Percentiles rank a stretch among this genome's conserved stretches.
These are phyloP conservation scores for Wickerhamiella nectarea DNA, from an alignment of 805 yeast species.

Conservation along the genomic window DNA sequence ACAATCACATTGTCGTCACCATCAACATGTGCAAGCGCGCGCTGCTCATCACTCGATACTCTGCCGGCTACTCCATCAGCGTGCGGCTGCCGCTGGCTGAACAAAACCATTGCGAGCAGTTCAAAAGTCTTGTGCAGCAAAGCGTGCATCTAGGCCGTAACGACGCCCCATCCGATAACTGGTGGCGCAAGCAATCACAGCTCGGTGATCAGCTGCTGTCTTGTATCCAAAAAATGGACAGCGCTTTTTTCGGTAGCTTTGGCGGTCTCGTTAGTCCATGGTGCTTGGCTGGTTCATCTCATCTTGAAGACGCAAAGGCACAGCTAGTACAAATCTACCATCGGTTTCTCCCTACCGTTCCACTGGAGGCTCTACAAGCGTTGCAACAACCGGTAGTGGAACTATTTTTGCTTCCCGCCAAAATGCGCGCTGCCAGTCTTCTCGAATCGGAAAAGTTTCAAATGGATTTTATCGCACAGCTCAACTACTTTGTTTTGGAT, in stretches of 20 bases:
- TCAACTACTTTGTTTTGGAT: slow-evolving; percentile 50
- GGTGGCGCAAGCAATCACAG: slow-evolving; percentile 5
- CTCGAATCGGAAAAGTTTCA: slow-evolving; percentile 23
- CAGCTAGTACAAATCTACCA: background rate
- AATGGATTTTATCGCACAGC: slow-evolving; percentile 42
- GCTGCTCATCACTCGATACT: background rate
- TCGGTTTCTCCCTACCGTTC: background rate
- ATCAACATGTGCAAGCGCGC: background rate
- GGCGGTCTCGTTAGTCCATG: slow-evolving; percentile 20
- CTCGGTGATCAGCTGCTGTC: background rate
- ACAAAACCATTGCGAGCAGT: background rate
- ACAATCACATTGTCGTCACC: background rate
- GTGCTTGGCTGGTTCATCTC: slow-evolving; percentile 12
- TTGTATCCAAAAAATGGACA: background rate
- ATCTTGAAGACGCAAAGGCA: background rate
- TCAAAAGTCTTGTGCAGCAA: background rate
- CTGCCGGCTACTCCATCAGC: background rate
- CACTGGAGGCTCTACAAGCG: background rate
- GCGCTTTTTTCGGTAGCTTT: background rate
- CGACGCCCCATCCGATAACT: slow-evolving; percentile 1
- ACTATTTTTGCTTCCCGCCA: slow-evolving; percentile 33
- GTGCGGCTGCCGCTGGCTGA: background rate
- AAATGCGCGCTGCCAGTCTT: slow-evolving; percentile 19
- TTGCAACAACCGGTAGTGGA: slow-evolving; percentile 32
- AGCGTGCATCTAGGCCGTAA: slow-evolving; percentile 1